Conservation (phyloP, 192 early-diverging fungal species). For the Jimgerdemannia lactiflua region DNA sequence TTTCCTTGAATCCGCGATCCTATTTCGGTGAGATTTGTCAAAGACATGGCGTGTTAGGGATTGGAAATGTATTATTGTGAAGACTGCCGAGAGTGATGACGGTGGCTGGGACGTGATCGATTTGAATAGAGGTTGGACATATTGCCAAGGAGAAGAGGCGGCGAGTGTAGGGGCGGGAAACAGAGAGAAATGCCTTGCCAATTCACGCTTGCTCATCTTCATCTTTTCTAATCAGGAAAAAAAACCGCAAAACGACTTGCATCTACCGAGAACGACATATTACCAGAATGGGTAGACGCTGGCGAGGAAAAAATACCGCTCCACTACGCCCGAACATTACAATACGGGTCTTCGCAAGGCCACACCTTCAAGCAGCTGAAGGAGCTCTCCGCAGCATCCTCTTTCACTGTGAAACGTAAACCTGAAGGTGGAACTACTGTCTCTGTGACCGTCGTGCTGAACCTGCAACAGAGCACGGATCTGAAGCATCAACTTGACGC, state of each 20-base stretch:
- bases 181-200: too few species aligned
- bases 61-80: too few species aligned
- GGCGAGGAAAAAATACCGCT: background rate
- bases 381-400: background rate
- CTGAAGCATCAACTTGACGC: conserved; percentile 33
- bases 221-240: too few species aligned
- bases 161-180: too few species aligned
- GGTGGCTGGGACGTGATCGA: too few species aligned
- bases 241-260: background rate
- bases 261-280: background rate
- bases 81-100: too few species aligned
- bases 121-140: too few species aligned
- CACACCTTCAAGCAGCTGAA: background rate
- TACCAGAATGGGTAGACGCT: background rate
- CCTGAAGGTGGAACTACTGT: conserved; percentile 10
- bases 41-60: too few species aligned
- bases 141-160: too few species aligned
- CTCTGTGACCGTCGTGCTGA: conserved; percentile 36
- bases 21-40: background rate
- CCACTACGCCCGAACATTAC: background rate
- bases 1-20: background rate
- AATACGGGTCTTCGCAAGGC: background rate
- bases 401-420: background rate
- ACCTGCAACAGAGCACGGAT: conserved; percentile 19
- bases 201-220: too few species aligned